A percentile compares a stretch with the other conserved stretches of the same genome.
These are phyloP conservation scores for Fraxinus excelsior DNA, from an alignment of 257 asterid genomes.

Conservation along the genomic window DNA sequence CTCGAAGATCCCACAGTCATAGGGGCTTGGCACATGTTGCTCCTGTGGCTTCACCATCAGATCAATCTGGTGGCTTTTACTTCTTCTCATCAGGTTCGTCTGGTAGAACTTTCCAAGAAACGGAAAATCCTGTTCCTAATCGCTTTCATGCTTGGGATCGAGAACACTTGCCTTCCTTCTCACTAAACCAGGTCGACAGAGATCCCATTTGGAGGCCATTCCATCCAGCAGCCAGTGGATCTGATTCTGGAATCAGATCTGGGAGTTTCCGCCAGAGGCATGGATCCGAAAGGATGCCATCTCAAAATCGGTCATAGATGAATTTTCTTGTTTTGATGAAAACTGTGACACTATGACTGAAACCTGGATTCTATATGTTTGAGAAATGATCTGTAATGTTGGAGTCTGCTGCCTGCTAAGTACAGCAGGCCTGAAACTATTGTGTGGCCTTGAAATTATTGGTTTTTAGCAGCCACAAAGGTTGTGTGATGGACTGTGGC, in stretches of 20 bases:
- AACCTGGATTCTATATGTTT: slow-evolving; percentile 42
- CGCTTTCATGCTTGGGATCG: slow-evolving; percentile 55
- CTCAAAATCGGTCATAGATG: slow-evolving; percentile 60
- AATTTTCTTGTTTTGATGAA: slow-evolving; percentile 27
- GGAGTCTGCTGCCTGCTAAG: slow-evolving; percentile 25
- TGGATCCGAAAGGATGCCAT: slow-evolving; percentile 68
- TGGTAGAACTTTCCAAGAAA: slow-evolving; percentile 62
- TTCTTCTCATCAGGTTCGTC: slow-evolving; percentile 56
- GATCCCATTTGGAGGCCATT: slow-evolving; percentile 63
- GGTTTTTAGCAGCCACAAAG: slow-evolving; percentile 38
- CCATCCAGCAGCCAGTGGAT: slow-evolving; percentile 47
- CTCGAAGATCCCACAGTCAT: slow-evolving; percentile 49
- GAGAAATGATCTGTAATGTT: slow-evolving; percentile 47
- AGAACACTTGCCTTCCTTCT: slow-evolving; percentile 50
- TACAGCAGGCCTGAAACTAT: slow-evolving; percentile 37
- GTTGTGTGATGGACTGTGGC: slow-evolving; percentile 56
- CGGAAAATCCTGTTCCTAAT: slow-evolving; percentile 45
- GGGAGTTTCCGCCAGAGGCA: slow-evolving; percentile 60
- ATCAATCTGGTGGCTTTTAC: slow-evolving; percentile 50
- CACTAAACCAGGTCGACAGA: slow-evolving; percentile 45
- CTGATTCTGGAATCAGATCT: slow-evolving; percentile 48
- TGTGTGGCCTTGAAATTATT: slow-evolving; percentile 40
- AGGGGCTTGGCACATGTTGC: slow-evolving; percentile 49
- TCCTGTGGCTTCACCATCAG: slow-evolving; percentile 49
- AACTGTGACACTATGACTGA: slow-evolving; percentile 43